phyloP scores from a whole-genome alignment of 1,284 basidiomycete genomes.

The Cerrena zonata region DNA sequence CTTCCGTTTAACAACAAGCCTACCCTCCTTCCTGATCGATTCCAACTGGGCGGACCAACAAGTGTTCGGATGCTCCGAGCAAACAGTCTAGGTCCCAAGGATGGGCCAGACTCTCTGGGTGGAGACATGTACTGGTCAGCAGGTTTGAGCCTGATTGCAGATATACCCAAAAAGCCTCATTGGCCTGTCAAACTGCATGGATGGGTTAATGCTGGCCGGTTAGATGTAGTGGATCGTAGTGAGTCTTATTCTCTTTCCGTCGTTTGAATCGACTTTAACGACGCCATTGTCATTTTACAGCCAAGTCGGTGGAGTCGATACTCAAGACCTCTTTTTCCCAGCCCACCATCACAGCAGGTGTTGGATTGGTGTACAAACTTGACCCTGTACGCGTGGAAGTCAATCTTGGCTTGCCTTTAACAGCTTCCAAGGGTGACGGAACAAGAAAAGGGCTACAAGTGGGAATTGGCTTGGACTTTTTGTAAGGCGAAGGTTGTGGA shows the following conservation, averaged over 20 bases:
- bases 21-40: slow-evolving; percentile 75
- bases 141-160: slow-evolving; percentile 76
- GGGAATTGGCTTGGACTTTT: slow-evolving; percentile 86
- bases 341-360: slow-evolving; percentile 74
- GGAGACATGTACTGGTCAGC: slow-evolving; percentile 85
- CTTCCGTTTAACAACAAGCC: slow-evolving; percentile 41
- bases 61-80: slow-evolving; percentile 81
- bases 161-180: slow-evolving; percentile 71
- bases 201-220: slow-evolving; percentile 13
- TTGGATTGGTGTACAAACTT: slow-evolving; percentile 88
- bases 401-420: slow-evolving; percentile 87
- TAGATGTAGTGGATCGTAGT: slow-evolving; percentile 16
- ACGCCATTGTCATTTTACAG: slow-evolving; percentile 19
- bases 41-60: slow-evolving; percentile 91
- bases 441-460: slow-evolving; percentile 80
- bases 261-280: not conserved
- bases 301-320: slow-evolving; percentile 39
- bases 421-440: slow-evolving; percentile 74
- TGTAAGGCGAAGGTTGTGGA: no score
- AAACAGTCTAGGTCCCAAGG: slow-evolving; percentile 81
- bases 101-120: slow-evolving; percentile 77
- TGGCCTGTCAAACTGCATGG: slow-evolving; percentile 86
- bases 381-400: slow-evolving; percentile 83
- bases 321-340: slow-evolving; percentile 30
- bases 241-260: slow-evolving; percentile 4